A percentile compares a stretch with the other conserved stretches of the same genome.
Conservation (phyloP, 1,284 basidiomycete species). For the Marasmius tenuissimus region DNA sequence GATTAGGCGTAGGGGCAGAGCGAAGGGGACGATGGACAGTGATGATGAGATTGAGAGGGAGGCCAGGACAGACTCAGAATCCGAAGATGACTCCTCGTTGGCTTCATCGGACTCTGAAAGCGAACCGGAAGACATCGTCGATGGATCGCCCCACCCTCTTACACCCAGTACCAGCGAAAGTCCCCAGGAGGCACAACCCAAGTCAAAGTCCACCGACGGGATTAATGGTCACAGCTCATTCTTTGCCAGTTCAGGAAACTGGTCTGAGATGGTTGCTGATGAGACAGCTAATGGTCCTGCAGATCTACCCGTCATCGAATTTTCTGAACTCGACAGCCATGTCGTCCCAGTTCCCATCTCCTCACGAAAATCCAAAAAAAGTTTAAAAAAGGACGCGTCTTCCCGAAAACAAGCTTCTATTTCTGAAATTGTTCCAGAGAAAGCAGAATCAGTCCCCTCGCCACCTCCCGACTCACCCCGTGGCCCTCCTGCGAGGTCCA, state of each 20-base stretch:
- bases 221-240: conserved; percentile 41
- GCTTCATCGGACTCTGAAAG: conserved; percentile 68
- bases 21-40: conserved; percentile 54
- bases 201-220: conserved; percentile 22
- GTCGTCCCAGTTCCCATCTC: conserved; percentile 28
- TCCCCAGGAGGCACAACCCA: conserved; percentile 38
- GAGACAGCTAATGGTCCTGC: conserved; percentile 57
- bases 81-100: conserved; percentile 49
- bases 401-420: conserved; percentile 18
- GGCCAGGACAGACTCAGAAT: conserved; percentile 61
- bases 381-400: conserved; percentile 25
- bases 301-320: conserved; percentile 78
- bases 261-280: conserved; percentile 84
- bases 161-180: conserved; percentile 67
- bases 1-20: conserved; percentile 53
- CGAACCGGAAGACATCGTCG: conserved; percentile 54
- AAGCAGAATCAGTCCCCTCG: conserved; percentile 6
- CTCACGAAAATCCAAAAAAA: conserved; percentile 39
- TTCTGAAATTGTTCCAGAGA: conserved; percentile 21
- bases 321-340: conserved; percentile 60
- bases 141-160: conserved; percentile 49
- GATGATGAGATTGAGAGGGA: conserved; percentile 76
- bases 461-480: conserved; percentile 10
- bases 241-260: conserved; percentile 52
- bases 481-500: conserved; percentile 30